phyloP scores from a whole-genome alignment of 2,329 filamentous ascomycete genomes.

The Chrysoporthe deuterocubensis region DNA sequence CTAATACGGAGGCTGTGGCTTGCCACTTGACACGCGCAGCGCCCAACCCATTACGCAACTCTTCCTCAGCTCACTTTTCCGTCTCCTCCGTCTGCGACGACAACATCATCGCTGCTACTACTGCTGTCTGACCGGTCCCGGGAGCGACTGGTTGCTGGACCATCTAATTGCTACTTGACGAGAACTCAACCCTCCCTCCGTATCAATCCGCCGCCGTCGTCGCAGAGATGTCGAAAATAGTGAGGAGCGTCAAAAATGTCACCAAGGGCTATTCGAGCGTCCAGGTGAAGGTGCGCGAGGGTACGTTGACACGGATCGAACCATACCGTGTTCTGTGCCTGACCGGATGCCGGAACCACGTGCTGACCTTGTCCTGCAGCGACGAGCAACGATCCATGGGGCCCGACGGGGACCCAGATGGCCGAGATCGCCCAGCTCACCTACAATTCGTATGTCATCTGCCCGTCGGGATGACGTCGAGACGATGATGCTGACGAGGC shows the following conservation, averaged over 20 bases:
- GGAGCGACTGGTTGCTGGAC: slow-evolving; percentile 2
- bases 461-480: not conserved
- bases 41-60: slow-evolving; percentile 15
- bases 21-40: slow-evolving; percentile 24
- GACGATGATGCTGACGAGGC: slow-evolving; percentile 17
- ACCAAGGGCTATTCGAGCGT: slow-evolving; percentile 97
- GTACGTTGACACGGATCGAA: slow-evolving; percentile 53
- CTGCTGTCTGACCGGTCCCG: not conserved
- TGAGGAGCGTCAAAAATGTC: slow-evolving; percentile 98
- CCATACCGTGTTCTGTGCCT: slow-evolving; percentile 3
- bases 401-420: slow-evolving; percentile 97
- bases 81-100: slow-evolving; percentile 20
- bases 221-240: slow-evolving; percentile 87
- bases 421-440: slow-evolving; percentile 97
- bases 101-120: not conserved
- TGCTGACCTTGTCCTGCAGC: slow-evolving; percentile 60
- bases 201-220: slow-evolving; percentile 23
- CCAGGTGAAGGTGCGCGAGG: slow-evolving; percentile 98
- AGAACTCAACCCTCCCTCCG: not conserved
- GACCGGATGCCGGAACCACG: slow-evolving; percentile 12
- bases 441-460: slow-evolving; percentile 81
- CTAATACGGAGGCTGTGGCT: slow-evolving; percentile 16
- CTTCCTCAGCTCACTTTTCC: slow-evolving; percentile 5
- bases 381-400: slow-evolving; percentile 98
- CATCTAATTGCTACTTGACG: not conserved